Conservation (phyloP, 2,329 filamentous ascomycete genomes). For the Cercospora citrullina region DNA sequence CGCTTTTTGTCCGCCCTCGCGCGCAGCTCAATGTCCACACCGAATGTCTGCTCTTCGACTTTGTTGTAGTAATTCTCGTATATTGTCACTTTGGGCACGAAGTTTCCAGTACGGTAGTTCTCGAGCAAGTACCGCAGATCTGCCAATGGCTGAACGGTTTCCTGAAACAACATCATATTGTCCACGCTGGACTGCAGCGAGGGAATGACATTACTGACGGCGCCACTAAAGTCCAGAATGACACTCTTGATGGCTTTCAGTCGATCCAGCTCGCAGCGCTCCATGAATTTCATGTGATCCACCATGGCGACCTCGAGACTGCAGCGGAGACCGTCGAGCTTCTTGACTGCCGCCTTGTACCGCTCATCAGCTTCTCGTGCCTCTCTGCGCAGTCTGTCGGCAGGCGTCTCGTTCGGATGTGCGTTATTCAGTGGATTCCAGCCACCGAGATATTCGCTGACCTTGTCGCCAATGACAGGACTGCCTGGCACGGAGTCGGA, state of each 20-base stretch:
- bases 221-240: conserved; percentile 93
- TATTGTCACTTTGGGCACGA: conserved; percentile 82
- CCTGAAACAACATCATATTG: conserved; percentile 98
- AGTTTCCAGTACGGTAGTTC: conserved; percentile 93
- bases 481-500: conserved; percentile 58
- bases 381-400: conserved; percentile 83
- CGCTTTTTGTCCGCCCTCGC: conserved; percentile 93
- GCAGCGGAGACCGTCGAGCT: conserved; percentile 86
- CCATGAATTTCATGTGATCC: conserved; percentile 89
- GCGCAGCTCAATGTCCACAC: conserved; percentile 93
- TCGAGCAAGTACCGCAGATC: conserved; percentile 93
- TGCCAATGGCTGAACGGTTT: conserved; percentile 90
- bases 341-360: conserved; percentile 83
- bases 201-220: conserved; percentile 96
- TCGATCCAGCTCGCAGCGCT: conserved; percentile 93
- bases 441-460: conserved; percentile 79
- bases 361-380: conserved; percentile 87
- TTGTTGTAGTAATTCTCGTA: conserved; percentile 99
- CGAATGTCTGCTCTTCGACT: conserved; percentile 96
- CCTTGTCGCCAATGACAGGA: conserved; percentile 70
- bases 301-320: conserved; percentile 95
- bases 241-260: conserved; percentile 98
- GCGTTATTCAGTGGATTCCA: conserved; percentile 93
- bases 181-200: conserved; percentile 94
- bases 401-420: conserved; percentile 89